These are phyloP conservation scores for Hylodesmum podocarpum DNA, from an alignment of 306 rosid species.

Conservation along the genomic window DNA sequence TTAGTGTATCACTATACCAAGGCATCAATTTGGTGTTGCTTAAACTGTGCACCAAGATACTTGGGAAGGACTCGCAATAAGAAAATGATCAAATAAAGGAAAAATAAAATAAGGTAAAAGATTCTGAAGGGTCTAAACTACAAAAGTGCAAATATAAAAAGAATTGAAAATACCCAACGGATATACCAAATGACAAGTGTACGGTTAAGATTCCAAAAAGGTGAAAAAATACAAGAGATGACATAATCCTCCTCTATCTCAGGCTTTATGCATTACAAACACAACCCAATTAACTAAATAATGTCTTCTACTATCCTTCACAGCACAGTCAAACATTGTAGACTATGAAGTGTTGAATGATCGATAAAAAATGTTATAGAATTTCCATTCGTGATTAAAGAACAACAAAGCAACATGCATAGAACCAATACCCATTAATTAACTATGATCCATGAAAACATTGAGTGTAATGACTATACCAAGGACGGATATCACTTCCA, in stretches of 20 bases:
- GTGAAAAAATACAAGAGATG: background rate
- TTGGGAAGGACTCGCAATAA: background rate
- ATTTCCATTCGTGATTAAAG: background rate
- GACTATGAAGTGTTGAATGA: slow-evolving; percentile 11
- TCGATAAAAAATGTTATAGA: background rate
- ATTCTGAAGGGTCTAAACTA: background rate
- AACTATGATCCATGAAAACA: background rate
- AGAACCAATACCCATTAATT: slow-evolving; percentile 12
- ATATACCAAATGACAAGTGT: background rate
- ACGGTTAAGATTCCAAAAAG: background rate
- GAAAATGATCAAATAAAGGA: background rate
- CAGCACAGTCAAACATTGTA: background rate
- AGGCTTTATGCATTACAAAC: background rate
- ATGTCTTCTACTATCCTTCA: background rate
- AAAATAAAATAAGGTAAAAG: background rate
- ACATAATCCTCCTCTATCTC: background rate
- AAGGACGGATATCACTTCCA: slow-evolving; percentile 96
- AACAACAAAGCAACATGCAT: background rate
- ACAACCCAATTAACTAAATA: background rate
- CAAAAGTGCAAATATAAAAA: background rate
- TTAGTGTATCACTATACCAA: background rate
- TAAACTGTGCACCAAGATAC: background rate
- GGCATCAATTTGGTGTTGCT: background rate
- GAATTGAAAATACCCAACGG: background rate
- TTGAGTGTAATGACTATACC: slow-evolving; percentile 49